Evolutionary conservation across 2,329 filamentous ascomycete genomes (phyloP), one percentile per base, ranked within the genome.

Genomic region (Cryphonectria radicalis): DNA sequence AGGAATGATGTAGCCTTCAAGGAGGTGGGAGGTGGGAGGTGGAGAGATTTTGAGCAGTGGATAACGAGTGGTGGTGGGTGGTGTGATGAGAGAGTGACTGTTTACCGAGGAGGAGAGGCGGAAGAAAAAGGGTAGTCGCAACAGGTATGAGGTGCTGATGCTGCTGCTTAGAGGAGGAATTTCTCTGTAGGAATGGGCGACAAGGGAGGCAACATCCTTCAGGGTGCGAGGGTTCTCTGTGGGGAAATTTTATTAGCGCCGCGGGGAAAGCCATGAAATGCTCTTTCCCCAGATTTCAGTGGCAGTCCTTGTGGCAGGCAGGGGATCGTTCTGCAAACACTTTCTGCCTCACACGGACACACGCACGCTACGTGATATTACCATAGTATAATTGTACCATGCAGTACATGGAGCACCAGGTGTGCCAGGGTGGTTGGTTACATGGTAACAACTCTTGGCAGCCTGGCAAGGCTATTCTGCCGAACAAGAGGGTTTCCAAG

Each of bases 231-330:
- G 19, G 46, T 50, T 50, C 46, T 65, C 63, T 50, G 63, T 46
- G 40, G 63, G 63, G 63, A 50, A 65, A 50, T 7, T 40, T 25
- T 17, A 46, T 25, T 65, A 65, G 63, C 63, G 43, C 43, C 17
- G 63, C 43, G 63, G 63, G 63, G 43, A 65, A 53, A 65, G 17
- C 19, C 19, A 62, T 19, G 19, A 28, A 62, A 11, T 25, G 14
- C 5, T 37, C 32, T 40, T 65, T 53, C 63, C 63, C 63, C 63
- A 19, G 63, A 65, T 65, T 65, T 14, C 46, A 50, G 46, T n/a
- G 46, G 19, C 46, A n/a, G 46, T 7, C 46, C 32, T 32, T 32
- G 32, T 32, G 7, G 46, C 7, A 32, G 22, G 46, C 46, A 50
- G 22, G 46, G 46, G 46, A n/a, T 7, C 46, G 10, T 50, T 50